Evolutionary conservation across 345 rosid genomes (phyloP), one percentile per base, ranked within the genome.

Genomic region (Psidium friedrichsthalianum): DNA sequence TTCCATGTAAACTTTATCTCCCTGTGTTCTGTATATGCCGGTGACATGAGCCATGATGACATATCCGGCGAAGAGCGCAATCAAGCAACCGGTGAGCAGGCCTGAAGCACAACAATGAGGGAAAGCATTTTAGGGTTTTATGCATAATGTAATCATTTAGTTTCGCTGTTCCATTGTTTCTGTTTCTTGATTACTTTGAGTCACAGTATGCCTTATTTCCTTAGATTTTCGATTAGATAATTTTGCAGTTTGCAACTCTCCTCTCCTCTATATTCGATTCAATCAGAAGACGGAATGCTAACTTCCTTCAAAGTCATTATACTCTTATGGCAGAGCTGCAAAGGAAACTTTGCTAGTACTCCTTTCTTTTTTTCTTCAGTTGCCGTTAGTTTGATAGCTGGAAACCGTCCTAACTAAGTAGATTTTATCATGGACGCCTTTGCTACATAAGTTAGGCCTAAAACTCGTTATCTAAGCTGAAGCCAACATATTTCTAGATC

Each of bases 11-110:
- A 94, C 87, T 56, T 92, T 86, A 86, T 93, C 94, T 51, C 94
- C 89, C 82, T 91, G 93, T 81, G 88, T 88, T 89, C 89, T 90
- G 87, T 96, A 98, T 93, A 90, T 94, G 83, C 99, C 98, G 52
- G 94, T 92, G 52, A 96, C 86, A 86, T 93, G 97, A 91, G 99
- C 98, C 94, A 93, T 93, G 84, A 92, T 91, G 49, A 92, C 93
- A 87, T 98, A 98, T 56, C 97, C 99, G 83, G 89, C 94, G 59
- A 98, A 92, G 85, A 98, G 95, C 32, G 99, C 97, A 52, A 94
- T 83, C 89, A 96, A 95, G 93, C 97, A 93, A 8, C 99, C 99
- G 15, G 95, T 90, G 93, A 97, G 94, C 57, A 97, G 91, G 74
- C 99, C 99, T 97, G 95, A 59, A 32, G 47, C 42, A 40, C 42